Evolutionary conservation across 2,329 filamentous ascomycete species (phyloP).

Genomic region (Corniculantispora saksenae): DNA sequence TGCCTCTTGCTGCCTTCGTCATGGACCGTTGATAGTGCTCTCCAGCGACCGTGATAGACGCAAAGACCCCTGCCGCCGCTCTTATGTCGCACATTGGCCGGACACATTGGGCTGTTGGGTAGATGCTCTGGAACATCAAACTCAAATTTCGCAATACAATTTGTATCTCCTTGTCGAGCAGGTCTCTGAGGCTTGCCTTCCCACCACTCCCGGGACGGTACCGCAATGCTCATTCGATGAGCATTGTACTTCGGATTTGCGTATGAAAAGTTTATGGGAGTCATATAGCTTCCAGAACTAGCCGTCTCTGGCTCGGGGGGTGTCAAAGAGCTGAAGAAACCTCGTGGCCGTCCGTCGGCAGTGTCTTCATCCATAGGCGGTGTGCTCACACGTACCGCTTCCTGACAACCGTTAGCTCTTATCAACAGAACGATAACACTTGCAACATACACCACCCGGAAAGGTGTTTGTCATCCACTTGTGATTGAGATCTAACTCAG

Average conservation of each 20-base stretch:
- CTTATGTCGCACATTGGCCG: constrained; percentile 46
- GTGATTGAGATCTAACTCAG: constrained; percentile 21
- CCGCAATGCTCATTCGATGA: constrained; percentile 26
- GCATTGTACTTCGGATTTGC: constrained; percentile 24
- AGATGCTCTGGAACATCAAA: constrained; percentile 55
- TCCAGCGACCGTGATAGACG: constrained; percentile 49
- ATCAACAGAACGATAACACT: too few species aligned
- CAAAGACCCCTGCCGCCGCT: constrained; percentile 51
- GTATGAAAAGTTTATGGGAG: constrained; percentile 12
- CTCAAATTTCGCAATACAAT: constrained; percentile 36
- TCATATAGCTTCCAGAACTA: constrained; percentile 3
- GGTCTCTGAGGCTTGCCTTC: constrained; percentile 31
- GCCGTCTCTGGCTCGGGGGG: constrained; percentile 26
- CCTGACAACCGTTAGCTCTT: constrained; percentile 35
- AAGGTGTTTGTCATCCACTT: constrained; percentile 23
- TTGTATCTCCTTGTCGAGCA: constrained; percentile 24
- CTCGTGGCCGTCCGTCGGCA: constrained; percentile 38
- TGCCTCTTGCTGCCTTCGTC: constrained; percentile 30
- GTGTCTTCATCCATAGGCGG: constrained; percentile 45
- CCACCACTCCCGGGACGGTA: constrained; percentile 38
- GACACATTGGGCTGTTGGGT: constrained; percentile 53
- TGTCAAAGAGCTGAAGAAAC: constrained; percentile 46
- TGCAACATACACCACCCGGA: constrained; percentile 37
- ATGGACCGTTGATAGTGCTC: constrained; percentile 19
- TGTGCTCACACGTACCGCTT: constrained; percentile 50